Evolutionary conservation across 345 rosid genomes (phyloP), one percentile per base, ranked within the genome.

Genomic region (Firmiana major): DNA sequence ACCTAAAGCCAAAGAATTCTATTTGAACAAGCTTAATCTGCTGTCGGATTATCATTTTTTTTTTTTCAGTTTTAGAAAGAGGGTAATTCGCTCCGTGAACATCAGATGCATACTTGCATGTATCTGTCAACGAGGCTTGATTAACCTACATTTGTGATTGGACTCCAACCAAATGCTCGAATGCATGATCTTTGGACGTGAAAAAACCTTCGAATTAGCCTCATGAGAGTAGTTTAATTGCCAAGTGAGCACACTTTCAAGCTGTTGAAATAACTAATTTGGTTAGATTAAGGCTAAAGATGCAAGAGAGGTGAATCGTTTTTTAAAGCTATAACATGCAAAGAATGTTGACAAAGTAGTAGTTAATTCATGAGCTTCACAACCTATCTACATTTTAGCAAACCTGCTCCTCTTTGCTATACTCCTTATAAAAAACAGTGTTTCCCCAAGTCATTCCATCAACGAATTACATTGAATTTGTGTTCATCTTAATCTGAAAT

Each of bases 331-430:
- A 26, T 45, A 72, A 48, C 89, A 82, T 75, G 67, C 55, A 78
- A 85, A 86, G 86, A 84, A 57, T 71, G 85, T 78, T 85, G 81
- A 81, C 76, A 53, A 36, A n/a, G 75, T 71, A 51, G 75, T 36
- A 53, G 75, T 54, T 71, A 71, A 71, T 36, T 71, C 75, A 71
- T 36, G 75, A 53, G 24, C 75, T 53, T 71, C 28, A 71, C 45
- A 53, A 34, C 48, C 22, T n/a, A 54, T 71, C 75, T 53, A 53
- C 75, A 53, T 34, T 34, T 31, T 34, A 71, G 63, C 63, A 51
- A 45, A 0, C 77, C 58, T 53, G 22, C 58, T 26, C 40, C 53
- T 67, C 34, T n/a, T 24, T 4, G 51, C 45, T 75, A 76, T 45
- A 66, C 60, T 71, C 22, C 4, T 48, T 65, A 76, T 78, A 86